Evolutionary conservation across 78 protist species (phyloP).

Genomic region (Dictyostelium firmibasis): DNA sequence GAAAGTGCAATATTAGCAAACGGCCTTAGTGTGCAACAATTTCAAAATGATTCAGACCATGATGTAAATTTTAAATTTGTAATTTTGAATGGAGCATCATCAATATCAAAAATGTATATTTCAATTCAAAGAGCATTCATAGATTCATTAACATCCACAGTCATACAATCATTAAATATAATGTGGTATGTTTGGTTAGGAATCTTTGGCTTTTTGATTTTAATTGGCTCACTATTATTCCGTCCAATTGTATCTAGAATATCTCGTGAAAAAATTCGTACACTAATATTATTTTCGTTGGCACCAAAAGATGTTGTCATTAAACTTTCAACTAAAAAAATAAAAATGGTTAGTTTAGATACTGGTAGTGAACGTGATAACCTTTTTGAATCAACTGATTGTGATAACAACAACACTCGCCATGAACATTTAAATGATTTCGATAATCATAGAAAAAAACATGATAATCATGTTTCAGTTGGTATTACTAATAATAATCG

Average conservation of each 20-base stretch:
- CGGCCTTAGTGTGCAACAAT: background rate
- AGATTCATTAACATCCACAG: background rate
- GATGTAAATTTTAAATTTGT: slow-evolving; percentile 33
- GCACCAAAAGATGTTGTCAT: slow-evolving; percentile 53
- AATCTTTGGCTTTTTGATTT: background rate
- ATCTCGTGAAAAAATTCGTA: slow-evolving; percentile 27
- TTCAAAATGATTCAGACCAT: background rate
- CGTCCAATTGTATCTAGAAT: slow-evolving; percentile 35
- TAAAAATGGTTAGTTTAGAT: slow-evolving; percentile 30
- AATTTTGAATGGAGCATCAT: background rate
- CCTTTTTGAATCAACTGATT: slow-evolving; percentile 3
- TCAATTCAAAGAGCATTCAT: slow-evolving; percentile 1
- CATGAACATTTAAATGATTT: background rate
- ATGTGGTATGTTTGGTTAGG: slow-evolving; percentile 35
- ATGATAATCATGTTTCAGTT: background rate
- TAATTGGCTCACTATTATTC: background rate
- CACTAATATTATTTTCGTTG: slow-evolving; percentile 30
- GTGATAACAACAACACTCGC: background rate
- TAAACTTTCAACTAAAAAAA: slow-evolving; percentile 3
- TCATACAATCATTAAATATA: background rate
- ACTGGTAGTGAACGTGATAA: slow-evolving; percentile 55
- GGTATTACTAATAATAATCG: background rate
- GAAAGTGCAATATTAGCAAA: background rate
- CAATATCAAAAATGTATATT: background rate
- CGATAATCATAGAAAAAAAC: background rate